Percentiles rank a stretch among this genome's conserved stretches.
phyloP scores from a whole-genome alignment of 768 basidiomycete genomes.

The Mycena venus region DNA sequence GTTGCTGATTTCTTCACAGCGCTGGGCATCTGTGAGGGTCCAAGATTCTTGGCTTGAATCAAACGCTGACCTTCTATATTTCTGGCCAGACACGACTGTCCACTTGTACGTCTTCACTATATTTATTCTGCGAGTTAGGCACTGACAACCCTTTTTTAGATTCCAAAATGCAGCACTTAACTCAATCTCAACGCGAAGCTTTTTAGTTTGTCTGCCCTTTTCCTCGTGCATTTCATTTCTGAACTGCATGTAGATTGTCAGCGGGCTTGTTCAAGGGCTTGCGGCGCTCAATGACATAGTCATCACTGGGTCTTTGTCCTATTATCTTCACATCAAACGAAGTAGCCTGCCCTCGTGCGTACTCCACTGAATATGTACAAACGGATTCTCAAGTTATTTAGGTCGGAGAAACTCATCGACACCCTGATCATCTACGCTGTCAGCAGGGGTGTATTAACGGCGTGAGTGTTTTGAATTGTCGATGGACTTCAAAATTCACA shows the following conservation, averaged over 20 bases:
- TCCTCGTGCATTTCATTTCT: background rate
- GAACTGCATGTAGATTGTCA: slow-evolving; percentile 1
- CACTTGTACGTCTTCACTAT: slow-evolving; percentile 7
- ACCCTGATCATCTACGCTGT: slow-evolving; percentile 24
- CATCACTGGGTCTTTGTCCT: slow-evolving; percentile 23
- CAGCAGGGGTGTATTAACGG: slow-evolving; percentile 23
- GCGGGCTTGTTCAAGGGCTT: slow-evolving; percentile 27
- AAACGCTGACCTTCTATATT: background rate
- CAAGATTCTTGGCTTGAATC: background rate
- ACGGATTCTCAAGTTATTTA: background rate
- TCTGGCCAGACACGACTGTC: slow-evolving; percentile 23
- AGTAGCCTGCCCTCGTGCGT: slow-evolving; percentile 12
- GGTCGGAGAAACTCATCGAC: slow-evolving; percentile 25
- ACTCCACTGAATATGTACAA: background rate
- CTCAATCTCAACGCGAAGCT: slow-evolving; percentile 19
- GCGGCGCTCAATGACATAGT: slow-evolving; percentile 28
- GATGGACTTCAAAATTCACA: background rate
- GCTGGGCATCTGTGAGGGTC: slow-evolving; percentile 17
- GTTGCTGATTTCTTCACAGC: background rate
- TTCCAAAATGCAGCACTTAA: slow-evolving; percentile 19
- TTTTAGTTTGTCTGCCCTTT: slow-evolving; percentile 5
- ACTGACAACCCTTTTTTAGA: background rate
- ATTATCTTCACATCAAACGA: slow-evolving; percentile 17
- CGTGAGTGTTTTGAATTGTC: background rate
- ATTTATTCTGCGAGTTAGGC: background rate